Evolutionary conservation across 257 asterid genomes (phyloP), one percentile per base, ranked within the genome.

Genomic region (Misopates orontium): DNA sequence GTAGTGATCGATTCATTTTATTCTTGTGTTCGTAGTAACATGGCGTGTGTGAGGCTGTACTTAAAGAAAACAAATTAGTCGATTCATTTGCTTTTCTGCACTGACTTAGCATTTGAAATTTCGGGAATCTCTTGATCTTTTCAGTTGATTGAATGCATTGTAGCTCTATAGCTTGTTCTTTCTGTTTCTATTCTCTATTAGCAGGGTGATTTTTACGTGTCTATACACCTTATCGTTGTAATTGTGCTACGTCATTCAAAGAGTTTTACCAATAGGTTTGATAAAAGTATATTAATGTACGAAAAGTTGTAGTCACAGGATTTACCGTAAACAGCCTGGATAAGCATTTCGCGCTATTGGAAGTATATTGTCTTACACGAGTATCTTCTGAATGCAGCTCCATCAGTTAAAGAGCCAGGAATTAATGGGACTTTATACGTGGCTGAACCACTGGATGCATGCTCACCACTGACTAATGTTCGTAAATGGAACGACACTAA

Each of bases 381-480:
- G 23, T 54, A 25, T 52, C 24, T 31, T 68, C 51, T 66, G 60
- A 32, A 80, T 73, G 66, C 88, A 91, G 96, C 94, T 69, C 91
- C 96, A 2, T 60, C 83, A 16, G 79, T 83, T 60, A 75, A 70
- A 53, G 83, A 79, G 22, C 60, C 89, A 12, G 96, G 91, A 60
- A 73, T 49, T 62, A 59, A 75, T 51, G 96, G 96, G 62, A 56
- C 47, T n/a, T 47, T 91, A 72, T 69, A 78, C 72, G 51, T 75
- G 50, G 96, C 96, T 7, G 87, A 84, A 62, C 97, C 97, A 51
- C 77, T 84, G 80, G 79, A 88, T 81, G 95, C 89, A 15, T 88
- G 97, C 77, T 77, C 75, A 4, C 22, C 71, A 9, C 76, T 91
- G 79, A 79, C 79, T 15, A 88, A 84, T 40, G 74, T 62, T 54